Evolutionary conservation across 768 basidiomycete genomes (phyloP).

Genomic region (Tricholoma bakamatsutake): DNA sequence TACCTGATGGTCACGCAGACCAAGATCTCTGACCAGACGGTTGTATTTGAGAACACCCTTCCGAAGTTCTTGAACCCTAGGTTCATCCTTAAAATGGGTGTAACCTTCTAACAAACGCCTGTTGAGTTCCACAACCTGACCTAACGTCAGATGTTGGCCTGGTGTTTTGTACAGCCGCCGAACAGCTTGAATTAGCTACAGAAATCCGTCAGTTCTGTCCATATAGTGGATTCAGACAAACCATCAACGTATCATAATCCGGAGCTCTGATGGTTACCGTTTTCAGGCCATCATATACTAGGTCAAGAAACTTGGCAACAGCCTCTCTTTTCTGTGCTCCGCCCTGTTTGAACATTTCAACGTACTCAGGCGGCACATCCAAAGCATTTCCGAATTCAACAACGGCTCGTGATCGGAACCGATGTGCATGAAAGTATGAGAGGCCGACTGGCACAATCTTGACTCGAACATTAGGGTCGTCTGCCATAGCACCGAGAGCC

Average conservation of each 20-base stretch:
- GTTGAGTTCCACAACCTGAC: slow-evolving; percentile 94
- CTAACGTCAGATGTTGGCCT: slow-evolving; percentile 86
- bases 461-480: slow-evolving; percentile 78
- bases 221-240: slow-evolving; percentile 26
- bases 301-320: slow-evolving; percentile 79
- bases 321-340: slow-evolving; percentile 87
- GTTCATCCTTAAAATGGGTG: slow-evolving; percentile 87
- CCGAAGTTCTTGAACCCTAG: slow-evolving; percentile 76
- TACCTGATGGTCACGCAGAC: slow-evolving; percentile 91
- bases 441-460: slow-evolving; percentile 87
- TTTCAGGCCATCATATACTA: slow-evolving; percentile 90
- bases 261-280: slow-evolving; percentile 94
- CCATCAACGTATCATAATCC: slow-evolving; percentile 98
- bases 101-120: slow-evolving; percentile 92
- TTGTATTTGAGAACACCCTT: slow-evolving; percentile 86
- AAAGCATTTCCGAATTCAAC: slow-evolving; percentile 93
- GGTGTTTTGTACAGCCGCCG: slow-evolving; percentile 92
- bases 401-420: slow-evolving; percentile 94
- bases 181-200: slow-evolving; percentile 90
- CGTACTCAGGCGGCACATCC: slow-evolving; percentile 84
- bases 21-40: slow-evolving; percentile 79
- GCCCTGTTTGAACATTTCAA: slow-evolving; percentile 88
- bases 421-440: slow-evolving; percentile 71
- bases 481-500: slow-evolving; percentile 97
- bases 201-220: slow-evolving; percentile 2